Conservation (phyloP, 352 stramenopile species). For the Phytophthora melonis region DNA sequence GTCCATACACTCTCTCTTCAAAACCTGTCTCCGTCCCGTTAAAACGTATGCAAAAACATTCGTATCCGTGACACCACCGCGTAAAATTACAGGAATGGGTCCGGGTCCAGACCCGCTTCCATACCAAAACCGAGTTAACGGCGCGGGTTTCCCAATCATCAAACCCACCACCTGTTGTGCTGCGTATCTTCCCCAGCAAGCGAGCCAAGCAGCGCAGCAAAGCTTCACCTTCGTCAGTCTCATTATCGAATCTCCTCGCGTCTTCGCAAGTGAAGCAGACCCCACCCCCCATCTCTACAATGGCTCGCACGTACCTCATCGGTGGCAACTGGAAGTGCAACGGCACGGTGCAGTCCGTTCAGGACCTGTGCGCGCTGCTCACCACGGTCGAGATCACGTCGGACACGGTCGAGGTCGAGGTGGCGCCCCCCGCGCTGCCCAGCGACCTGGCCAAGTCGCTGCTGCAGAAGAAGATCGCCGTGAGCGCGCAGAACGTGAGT, state of each 20-base stretch:
- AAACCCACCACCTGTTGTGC: neutral
- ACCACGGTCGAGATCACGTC: slow-evolving; percentile 75
- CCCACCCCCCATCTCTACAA: slow-evolving; percentile 1
- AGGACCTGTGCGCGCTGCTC: slow-evolving; percentile 87
- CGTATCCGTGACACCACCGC: neutral
- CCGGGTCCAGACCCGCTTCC: neutral
- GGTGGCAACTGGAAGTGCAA: slow-evolving; percentile 71
- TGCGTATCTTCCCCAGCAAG: neutral
- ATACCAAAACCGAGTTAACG: neutral
- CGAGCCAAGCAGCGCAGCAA: neutral
- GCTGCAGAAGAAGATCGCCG: slow-evolving; percentile 73
- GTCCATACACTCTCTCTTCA: neutral
- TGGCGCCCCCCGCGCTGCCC: slow-evolving; percentile 76
- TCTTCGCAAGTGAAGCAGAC: slow-evolving; percentile 1
- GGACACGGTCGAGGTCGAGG: slow-evolving; percentile 76
- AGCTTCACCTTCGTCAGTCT: neutral
- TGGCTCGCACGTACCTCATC: slow-evolving; percentile 54
- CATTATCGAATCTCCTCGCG: slow-evolving; percentile 28
- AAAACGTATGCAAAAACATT: neutral
- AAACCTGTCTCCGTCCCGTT: neutral
- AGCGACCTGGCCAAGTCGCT: slow-evolving; percentile 54
- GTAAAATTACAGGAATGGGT: neutral
- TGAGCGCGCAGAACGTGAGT: slow-evolving; percentile 87
- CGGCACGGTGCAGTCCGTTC: slow-evolving; percentile 84
- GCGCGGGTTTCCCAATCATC: neutral